These are phyloP conservation scores for Eutrema japonicum DNA, from an alignment of 345 rosid genomes.

Conservation along the genomic window DNA sequence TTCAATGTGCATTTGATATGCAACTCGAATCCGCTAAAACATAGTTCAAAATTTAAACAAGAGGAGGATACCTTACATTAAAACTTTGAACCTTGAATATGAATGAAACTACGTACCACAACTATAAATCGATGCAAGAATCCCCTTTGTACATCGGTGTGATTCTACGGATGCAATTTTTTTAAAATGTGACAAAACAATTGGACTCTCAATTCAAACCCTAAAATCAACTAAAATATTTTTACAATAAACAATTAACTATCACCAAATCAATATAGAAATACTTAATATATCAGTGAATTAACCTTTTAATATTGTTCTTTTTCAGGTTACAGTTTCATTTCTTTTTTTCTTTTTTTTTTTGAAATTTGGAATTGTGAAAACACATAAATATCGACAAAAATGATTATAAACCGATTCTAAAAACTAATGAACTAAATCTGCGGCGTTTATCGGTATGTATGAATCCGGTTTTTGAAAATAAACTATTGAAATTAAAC, in stretches of 20 bases:
- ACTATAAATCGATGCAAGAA: not conserved
- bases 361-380: not conserved
- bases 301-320: not conserved
- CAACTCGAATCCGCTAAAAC: not conserved
- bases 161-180: not conserved
- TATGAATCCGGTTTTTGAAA: too few species aligned
- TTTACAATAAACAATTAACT: not conserved
- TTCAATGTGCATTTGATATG: conserved; percentile 8
- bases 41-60: not conserved
- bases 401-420: not conserved
- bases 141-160: not conserved
- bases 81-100: not conserved
- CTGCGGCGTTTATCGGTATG: too few species aligned
- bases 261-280: not conserved
- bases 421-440: not conserved
- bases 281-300: not conserved
- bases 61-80: not conserved
- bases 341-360: not conserved
- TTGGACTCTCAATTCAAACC: not conserved
- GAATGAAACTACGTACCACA: not conserved
- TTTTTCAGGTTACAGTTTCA: not conserved
- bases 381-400: not conserved
- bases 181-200: too few species aligned
- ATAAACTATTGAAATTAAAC: not conserved
- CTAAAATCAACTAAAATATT: not conserved